These are phyloP conservation scores for Nakazawaea holstii DNA, from an alignment of 805 yeast species.

Conservation along the genomic window DNA sequence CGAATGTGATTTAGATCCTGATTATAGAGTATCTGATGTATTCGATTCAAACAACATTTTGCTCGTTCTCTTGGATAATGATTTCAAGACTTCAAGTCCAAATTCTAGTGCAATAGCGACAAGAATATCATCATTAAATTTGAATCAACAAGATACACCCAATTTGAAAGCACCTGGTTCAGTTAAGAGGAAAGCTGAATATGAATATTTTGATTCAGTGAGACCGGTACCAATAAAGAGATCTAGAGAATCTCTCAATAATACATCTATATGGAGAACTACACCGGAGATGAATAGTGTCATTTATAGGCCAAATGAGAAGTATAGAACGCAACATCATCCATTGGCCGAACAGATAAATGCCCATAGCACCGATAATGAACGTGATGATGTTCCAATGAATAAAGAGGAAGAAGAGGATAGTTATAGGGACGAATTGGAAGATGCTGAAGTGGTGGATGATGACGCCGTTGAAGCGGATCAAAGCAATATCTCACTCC, in stretches of 20 bases:
- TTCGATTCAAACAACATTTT: constrained; percentile 47
- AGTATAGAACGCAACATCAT: not conserved
- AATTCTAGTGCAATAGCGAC: constrained; percentile 14
- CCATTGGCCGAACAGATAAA: constrained; percentile 2
- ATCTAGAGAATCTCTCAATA: not conserved
- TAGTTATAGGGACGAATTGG: constrained; percentile 7
- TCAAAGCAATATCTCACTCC: constrained; percentile 14
- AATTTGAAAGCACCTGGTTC: constrained; percentile 9
- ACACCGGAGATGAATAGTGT: not conserved
- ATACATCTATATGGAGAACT: constrained; percentile 12
- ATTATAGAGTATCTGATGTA: constrained; percentile 58
- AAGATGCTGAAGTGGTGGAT: constrained; percentile 11
- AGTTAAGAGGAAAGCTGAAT: constrained; percentile 3
- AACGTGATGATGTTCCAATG: not conserved
- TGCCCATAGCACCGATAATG: constrained; percentile 5
- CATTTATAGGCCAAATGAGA: not conserved
- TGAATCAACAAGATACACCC: constrained; percentile 11
- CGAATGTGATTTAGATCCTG: constrained; percentile 77
- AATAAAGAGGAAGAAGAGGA: constrained; percentile 7
- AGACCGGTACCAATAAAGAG: constrained; percentile 5
- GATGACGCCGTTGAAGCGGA: not conserved
- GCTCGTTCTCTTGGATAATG: constrained; percentile 37
- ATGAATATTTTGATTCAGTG: constrained; percentile 10
- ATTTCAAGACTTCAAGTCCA: constrained; percentile 19
- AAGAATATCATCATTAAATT: constrained; percentile 15